A percentile compares a stretch with the other conserved stretches of the same genome.
phyloP scores from a whole-genome alignment of 176 grass and related monocot genomes.

The Typha latifolia region DNA sequence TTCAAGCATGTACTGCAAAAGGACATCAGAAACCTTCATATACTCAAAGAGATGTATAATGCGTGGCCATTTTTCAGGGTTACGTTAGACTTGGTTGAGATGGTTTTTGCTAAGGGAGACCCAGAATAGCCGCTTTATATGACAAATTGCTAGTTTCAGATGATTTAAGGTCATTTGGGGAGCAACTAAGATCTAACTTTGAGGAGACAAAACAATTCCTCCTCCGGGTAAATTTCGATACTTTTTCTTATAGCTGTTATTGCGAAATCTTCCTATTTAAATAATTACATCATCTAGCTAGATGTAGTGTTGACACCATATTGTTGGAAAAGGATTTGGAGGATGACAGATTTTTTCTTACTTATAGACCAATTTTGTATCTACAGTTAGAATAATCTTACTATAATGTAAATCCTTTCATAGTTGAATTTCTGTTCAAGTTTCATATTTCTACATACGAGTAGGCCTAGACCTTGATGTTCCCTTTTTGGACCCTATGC shows the following conservation, averaged over 20 bases:
- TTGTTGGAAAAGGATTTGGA: too few species aligned
- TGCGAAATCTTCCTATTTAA: neutral
- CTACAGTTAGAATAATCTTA: too few species aligned
- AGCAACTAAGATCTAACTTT: constrained; percentile 58
- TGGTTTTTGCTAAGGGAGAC: constrained; percentile 95
- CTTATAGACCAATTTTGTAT: too few species aligned
- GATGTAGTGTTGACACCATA: too few species aligned
- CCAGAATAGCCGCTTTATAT: constrained; percentile 83
- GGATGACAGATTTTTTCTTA: too few species aligned
- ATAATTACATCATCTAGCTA: too few species aligned
- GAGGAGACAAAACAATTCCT: constrained; percentile 79
- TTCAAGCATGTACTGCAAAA: constrained; percentile 73
- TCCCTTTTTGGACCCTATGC: too few species aligned
- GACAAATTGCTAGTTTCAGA: constrained; percentile 82
- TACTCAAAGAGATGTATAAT: constrained; percentile 80
- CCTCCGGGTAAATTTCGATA: constrained; percentile 47
- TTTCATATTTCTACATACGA: too few species aligned
- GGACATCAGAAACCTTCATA: constrained; percentile 62
- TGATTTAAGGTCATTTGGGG: constrained; percentile 63
- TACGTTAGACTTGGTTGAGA: constrained; percentile 91
- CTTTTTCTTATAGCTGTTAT: neutral
- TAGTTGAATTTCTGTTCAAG: too few species aligned
- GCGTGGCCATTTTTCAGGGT: constrained; percentile 94
- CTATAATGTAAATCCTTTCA: too few species aligned
- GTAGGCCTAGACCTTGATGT: too few species aligned